phyloP scores from a whole-genome alignment of 2,329 filamentous ascomycete species.

The Podosphaera aphanis region DNA sequence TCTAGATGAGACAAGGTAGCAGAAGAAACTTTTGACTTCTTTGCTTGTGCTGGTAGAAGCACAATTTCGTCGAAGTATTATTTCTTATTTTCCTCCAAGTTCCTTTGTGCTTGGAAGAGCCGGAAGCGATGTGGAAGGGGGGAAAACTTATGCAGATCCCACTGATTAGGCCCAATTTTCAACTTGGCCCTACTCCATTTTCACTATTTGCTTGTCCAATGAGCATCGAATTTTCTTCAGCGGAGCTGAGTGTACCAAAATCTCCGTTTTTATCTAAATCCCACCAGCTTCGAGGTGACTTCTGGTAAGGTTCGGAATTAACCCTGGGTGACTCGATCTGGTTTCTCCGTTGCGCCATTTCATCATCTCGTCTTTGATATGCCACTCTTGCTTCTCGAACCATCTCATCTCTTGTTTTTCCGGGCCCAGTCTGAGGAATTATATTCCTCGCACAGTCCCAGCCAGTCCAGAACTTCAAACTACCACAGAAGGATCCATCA shows the following conservation, averaged over 20 bases:
- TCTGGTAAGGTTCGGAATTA: conserved; percentile 3
- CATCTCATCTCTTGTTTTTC: conserved; percentile 29
- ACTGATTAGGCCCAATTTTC: not conserved
- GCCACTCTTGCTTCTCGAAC: conserved; percentile 26
- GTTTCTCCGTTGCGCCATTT: conserved; percentile 19
- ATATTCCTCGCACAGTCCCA: conserved; percentile 9
- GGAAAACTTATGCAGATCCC: not conserved
- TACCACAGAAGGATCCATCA: conserved; percentile 17
- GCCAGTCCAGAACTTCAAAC: conserved; percentile 16
- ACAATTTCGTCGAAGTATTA: not conserved
- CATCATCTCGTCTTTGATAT: conserved; percentile 24
- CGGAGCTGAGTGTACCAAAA: not conserved
- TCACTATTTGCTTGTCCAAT: not conserved
- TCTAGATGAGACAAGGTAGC: too few relatives aligned
- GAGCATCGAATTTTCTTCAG: not conserved
- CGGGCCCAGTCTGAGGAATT: conserved; percentile 17
- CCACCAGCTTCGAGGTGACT: conserved; percentile 14
- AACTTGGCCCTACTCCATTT: not conserved
- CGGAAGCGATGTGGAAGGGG: too few relatives aligned
- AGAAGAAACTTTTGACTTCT: too few relatives aligned
- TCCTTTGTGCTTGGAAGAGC: too few relatives aligned
- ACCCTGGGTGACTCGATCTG: conserved; percentile 7
- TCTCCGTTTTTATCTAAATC: conserved; percentile 7
- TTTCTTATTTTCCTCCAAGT: not conserved
- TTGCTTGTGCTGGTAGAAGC: too few relatives aligned